Conservation (phyloP, 495 filamentous ascomycete genomes). For the Saxophila tyrrhenica region DNA sequence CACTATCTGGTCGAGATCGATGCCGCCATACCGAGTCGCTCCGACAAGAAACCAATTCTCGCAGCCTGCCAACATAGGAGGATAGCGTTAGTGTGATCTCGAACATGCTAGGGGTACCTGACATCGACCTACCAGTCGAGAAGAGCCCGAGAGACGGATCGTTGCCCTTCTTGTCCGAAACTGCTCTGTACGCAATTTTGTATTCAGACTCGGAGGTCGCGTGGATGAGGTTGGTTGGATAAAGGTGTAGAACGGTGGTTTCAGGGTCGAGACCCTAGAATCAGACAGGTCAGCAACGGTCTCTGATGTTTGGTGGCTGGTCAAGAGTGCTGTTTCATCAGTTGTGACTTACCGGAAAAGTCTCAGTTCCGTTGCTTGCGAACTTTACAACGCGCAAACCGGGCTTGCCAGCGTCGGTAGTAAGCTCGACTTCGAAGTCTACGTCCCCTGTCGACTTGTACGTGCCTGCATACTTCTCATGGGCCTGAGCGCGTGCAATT, state of each 20-base stretch:
- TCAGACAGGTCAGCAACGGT: too few relatives aligned
- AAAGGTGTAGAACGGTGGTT: not conserved
- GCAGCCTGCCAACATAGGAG: not conserved
- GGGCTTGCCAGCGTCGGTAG: not conserved
- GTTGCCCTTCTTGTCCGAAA: not conserved
- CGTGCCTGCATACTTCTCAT: slow-evolving; percentile 31
- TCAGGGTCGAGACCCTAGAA: not conserved
- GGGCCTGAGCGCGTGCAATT: slow-evolving; percentile 35
- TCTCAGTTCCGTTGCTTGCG: not conserved
- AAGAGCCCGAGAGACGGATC: too few relatives aligned
- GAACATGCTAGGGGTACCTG: too few relatives aligned
- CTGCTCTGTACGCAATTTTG: not conserved
- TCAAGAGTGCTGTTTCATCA: too few relatives aligned
- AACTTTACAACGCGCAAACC: not conserved
- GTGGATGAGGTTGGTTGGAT: not conserved
- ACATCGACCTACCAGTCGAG: too few relatives aligned
- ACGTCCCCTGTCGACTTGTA: slow-evolving; percentile 25
- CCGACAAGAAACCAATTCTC: slow-evolving; percentile 4
- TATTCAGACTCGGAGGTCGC: not conserved
- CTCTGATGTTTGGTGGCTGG: too few relatives aligned
- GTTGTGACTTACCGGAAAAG: too few relatives aligned
- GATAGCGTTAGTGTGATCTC: not conserved
- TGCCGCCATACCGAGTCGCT: slow-evolving; percentile 1
- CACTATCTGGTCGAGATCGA: slow-evolving; percentile 9
- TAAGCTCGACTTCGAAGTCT: slow-evolving; percentile 27